Conservation (phyloP, 2,329 filamentous ascomycete genomes). For the Biscogniauxia marginata region DNA sequence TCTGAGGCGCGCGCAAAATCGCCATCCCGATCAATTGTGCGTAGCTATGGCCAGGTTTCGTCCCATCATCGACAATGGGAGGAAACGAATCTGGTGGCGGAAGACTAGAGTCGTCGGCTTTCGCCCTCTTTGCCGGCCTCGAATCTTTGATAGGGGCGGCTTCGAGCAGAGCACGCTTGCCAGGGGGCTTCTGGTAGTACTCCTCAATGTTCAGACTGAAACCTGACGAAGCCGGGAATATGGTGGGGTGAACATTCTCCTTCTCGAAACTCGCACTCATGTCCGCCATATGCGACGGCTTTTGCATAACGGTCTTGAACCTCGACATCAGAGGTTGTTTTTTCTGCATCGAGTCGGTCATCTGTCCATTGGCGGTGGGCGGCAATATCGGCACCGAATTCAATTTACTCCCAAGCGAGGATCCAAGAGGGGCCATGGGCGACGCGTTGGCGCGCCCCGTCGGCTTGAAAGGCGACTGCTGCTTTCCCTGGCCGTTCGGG, state of each 20-base stretch:
- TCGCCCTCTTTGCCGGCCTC: constrained; percentile 66
- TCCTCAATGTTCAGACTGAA: constrained; percentile 52
- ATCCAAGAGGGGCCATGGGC: constrained; percentile 57
- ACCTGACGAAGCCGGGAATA: constrained; percentile 48
- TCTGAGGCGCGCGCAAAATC: constrained; percentile 80
- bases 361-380: constrained; percentile 51
- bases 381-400: constrained; percentile 68
- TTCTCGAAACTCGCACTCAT: constrained; percentile 45
- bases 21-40: constrained; percentile 96
- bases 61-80: constrained; percentile 76
- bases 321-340: constrained; percentile 58
- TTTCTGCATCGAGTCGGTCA: constrained; percentile 69
- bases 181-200: constrained; percentile 51
- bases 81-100: constrained; percentile 81
- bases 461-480: constrained; percentile 69
- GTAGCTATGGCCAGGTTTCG: constrained; percentile 90
- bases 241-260: constrained; percentile 54
- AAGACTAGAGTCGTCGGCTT: constrained; percentile 55
- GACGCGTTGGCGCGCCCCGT: constrained; percentile 54
- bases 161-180: constrained; percentile 68
- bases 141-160: constrained; percentile 70
- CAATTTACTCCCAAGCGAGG: constrained; percentile 57
- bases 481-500: constrained; percentile 49
- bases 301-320: constrained; percentile 57
- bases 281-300: constrained; percentile 47